Evolutionary conservation across 805 yeast genomes (phyloP), one percentile per base, ranked within the genome.

Genomic region (Suhomyces sp.): DNA sequence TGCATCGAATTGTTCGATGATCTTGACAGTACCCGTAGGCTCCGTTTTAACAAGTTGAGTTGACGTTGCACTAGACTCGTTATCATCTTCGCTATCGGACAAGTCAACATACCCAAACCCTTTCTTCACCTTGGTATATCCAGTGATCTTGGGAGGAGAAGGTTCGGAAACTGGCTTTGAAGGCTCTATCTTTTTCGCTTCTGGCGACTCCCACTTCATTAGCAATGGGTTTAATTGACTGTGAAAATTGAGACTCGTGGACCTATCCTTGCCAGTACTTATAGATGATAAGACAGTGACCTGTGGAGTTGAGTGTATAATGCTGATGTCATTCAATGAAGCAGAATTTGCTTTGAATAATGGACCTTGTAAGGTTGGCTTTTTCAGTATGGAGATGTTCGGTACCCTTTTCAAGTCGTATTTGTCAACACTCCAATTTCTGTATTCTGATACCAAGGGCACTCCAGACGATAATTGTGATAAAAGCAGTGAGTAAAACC

Each of bases 61-160:
- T 2, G 35, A 31, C 15, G 6, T 31, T 12, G 7, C 36, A 33
- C 6, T 6, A 33, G 36, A 12, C 36, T 33, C 17, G 33, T 29
- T 12, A 15, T 38, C 51, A 2, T 26, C 53, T 7, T 56, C 53
- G 7, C 19, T 31, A 15, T 36, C 36, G 1, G 59, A 40, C 12
- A 56, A 46, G 29, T 63, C 68, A 10, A 69, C 49, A 51, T 58
- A 70, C 1, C 74, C 74, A 54, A 68, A 70, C 3, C 74, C 74
- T 38, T 51, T 54, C 9, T 49, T 53, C 2, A 71, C 70, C 47
- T 59, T 66, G 3, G 27, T 41, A 41, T 57, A 57, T 6, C 52
- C 54, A 8, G 31, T 35, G 5, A 7, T 36, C 13, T 31, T 45
- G 13, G 38, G 35, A 22, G 45, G 29, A 35, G 40, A 35, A 6